These are phyloP conservation scores for Sorghum bicolor DNA, from an alignment of 176 grass and related monocot genomes.

Conservation along the genomic window DNA sequence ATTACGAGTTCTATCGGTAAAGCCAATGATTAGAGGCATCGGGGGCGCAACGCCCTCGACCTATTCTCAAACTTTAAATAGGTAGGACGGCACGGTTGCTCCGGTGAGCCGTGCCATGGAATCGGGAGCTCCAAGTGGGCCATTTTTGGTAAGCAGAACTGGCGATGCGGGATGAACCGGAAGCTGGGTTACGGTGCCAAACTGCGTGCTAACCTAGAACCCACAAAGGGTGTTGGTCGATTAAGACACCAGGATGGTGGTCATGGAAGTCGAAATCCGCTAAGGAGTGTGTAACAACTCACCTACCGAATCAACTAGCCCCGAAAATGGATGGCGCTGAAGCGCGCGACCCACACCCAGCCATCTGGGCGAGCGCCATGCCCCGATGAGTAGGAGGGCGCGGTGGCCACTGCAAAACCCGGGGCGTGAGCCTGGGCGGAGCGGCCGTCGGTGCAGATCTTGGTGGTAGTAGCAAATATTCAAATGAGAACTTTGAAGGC, in stretches of 20 bases:
- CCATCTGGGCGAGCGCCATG: accelerated
- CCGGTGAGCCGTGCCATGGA: constrained; percentile 43
- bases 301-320: no score
- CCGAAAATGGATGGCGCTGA: no score
- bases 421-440: no score
- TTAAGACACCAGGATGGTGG: no score
- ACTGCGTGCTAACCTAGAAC: constrained; percentile 47
- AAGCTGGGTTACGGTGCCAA: constrained; percentile 51
- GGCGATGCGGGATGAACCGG: constrained; percentile 59
- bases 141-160: constrained; percentile 73
- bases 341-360: no score
- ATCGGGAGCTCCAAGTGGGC: constrained; percentile 63
- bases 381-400: no score
- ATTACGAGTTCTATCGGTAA: no score
- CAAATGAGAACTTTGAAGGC: neutral
- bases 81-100: constrained; percentile 51
- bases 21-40: constrained; percentile 82
- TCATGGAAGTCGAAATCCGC: no score
- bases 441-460: no score
- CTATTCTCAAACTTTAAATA: constrained; percentile 95
- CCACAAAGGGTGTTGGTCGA: no score
- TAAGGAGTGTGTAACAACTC: no score
- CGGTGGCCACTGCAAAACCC: no score
- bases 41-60: constrained; percentile 64
- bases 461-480: constrained; percentile 22